phyloP scores from a whole-genome alignment of 108 stramenopile genomes.

The Pseudonitzschia multiseries region DNA sequence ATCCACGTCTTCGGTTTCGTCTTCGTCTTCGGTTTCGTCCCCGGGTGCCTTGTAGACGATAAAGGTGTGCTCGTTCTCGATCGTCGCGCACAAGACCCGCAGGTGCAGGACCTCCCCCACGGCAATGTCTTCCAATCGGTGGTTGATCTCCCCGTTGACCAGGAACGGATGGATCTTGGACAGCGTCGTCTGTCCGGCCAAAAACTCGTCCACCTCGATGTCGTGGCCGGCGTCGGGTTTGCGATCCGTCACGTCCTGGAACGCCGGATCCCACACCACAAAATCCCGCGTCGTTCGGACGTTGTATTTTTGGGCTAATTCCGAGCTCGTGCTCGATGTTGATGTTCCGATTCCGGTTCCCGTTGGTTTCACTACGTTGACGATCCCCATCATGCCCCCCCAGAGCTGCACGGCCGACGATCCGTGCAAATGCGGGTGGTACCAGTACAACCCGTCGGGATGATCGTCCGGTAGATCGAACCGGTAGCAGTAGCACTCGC shows the following conservation, averaged over 20 bases:
- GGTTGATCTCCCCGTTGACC: slow-evolving; percentile 42
- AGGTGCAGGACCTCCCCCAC: slow-evolving; percentile 36
- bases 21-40: slow-evolving; percentile 27
- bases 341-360: no score
- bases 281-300: slow-evolving; percentile 37
- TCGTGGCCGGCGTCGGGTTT: slow-evolving; percentile 23
- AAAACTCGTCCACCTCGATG: slow-evolving; percentile 48
- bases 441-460: slow-evolving; percentile 57
- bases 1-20: neutral
- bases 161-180: slow-evolving; percentile 50
- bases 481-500: slow-evolving; percentile 48
- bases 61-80: slow-evolving; percentile 52
- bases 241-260: slow-evolving; percentile 24
- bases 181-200: slow-evolving; percentile 43
- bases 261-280: slow-evolving; percentile 48
- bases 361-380: slow-evolving; percentile 43
- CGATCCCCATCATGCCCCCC: slow-evolving; percentile 47
- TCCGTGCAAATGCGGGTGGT: slow-evolving; percentile 58
- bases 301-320: slow-evolving; percentile 26
- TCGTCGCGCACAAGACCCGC: slow-evolving; percentile 36
- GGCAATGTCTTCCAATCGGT: slow-evolving; percentile 10
- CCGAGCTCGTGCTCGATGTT: no score
- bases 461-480: slow-evolving; percentile 49
- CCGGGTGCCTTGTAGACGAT: slow-evolving; percentile 28
- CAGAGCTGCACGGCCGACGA: slow-evolving; percentile 47